Base-by-base conservation (phyloP, 1,284 basidiomycete species). In the Heterobasidion occidentale region DNA sequence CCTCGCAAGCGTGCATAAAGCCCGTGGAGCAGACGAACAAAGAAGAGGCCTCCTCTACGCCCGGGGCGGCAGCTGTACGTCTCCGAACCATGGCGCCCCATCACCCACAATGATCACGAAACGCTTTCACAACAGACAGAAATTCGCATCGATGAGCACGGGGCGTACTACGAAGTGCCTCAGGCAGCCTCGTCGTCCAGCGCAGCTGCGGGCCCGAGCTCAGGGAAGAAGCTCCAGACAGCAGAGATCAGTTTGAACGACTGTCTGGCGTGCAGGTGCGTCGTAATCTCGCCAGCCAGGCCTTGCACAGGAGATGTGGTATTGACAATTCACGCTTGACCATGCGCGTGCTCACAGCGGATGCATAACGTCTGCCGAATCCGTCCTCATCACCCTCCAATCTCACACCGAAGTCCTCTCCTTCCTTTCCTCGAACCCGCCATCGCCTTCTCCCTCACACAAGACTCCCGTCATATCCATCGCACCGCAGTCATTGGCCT, bases 321-420 rank as follows among this genome's bases (percentile, higher is more conserved):
- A 5, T 27, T 27, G 27, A 27, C 27, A 5, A 1, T 4, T 27
- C 27, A 27, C 27, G 5, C 27, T 27, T 27, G 27, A 27, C 27
- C 27, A 3, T 27, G 27, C 27, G 1, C 27, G 27, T 27, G 27
- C 27, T 27, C 33, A 2, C 63, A 97, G 94, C 60, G 96, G 96
- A 1, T 99, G 96, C 67, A 98, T 99, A 65, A 99, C 96, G 1
- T 97, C 94, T 51, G 96, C 96, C 38, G 96, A 99, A 77, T 96
- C 92, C 12, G 88, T 99, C 42, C 81, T 99, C 58, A 97, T 99
- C 68, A 94, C 93, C n/a, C 82, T 97, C 59, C 97, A 99, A 71
- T 96, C 92, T 14, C 94, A 98, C 67, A 84, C 85, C 27, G 94
- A 99, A 70, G 92, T 99, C 1, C 79, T 94, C 47, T 80, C 80